Evolutionary conservation across 2,329 filamentous ascomycete genomes (phyloP).

Genomic region (Talaromyces verruculosus): DNA sequence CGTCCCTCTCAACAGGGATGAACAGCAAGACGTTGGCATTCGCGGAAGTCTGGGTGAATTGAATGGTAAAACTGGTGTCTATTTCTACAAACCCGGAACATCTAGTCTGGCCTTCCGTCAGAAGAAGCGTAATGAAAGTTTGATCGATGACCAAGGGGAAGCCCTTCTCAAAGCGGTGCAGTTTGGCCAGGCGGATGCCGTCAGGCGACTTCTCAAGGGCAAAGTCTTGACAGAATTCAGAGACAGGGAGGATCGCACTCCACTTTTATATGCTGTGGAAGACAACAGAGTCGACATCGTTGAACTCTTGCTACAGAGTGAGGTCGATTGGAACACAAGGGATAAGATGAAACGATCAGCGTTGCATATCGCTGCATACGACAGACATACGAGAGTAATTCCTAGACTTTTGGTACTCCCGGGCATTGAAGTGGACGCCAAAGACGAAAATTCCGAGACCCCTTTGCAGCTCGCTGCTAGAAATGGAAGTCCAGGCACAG

Average conservation of each 20-base stretch:
- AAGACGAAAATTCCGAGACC: neutral
- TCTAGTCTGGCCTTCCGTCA: neutral
- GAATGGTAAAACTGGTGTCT: neutral
- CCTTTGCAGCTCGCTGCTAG: conserved; percentile 10
- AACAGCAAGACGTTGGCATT: neutral
- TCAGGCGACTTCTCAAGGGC: neutral
- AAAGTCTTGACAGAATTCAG: neutral
- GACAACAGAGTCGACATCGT: conserved; percentile 5
- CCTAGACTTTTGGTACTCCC: neutral
- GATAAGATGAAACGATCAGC: neutral
- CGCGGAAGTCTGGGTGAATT: neutral
- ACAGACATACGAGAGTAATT: neutral
- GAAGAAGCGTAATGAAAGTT: neutral
- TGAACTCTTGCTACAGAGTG: neutral
- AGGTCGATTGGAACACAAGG: conserved; percentile 5
- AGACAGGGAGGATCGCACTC: neutral
- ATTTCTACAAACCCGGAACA: neutral
- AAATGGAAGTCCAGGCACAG: neutral
- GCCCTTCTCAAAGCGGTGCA: neutral
- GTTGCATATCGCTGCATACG: conserved; percentile 4
- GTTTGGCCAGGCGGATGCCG: neutral
- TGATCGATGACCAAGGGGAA: neutral
- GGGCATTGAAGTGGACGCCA: neutral
- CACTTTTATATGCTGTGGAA: neutral
- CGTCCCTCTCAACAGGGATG: neutral